Evolutionary conservation across 208 protist genomes (phyloP).

Genomic region (Acanthamoeba sp.): DNA sequence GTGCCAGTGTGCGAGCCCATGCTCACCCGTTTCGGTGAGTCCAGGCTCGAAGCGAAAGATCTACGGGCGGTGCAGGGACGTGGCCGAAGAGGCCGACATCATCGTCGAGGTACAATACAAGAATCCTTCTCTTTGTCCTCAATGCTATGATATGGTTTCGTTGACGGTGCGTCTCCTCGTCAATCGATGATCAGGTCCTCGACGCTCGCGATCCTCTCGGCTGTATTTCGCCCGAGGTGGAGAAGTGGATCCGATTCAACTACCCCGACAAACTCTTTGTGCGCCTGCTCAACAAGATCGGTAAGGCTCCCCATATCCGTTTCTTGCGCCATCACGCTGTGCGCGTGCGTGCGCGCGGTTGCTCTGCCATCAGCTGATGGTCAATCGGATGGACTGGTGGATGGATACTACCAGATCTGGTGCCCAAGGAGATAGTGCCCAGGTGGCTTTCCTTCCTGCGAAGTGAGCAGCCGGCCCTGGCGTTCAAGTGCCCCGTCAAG

Average conservation of each 20-base stretch:
- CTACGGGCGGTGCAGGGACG: slow-evolving; percentile 23
- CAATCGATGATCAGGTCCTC: slow-evolving; percentile 26
- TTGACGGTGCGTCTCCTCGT: too few relatives aligned
- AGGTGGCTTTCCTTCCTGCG: slow-evolving; percentile 29
- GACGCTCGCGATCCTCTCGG: slow-evolving; percentile 46
- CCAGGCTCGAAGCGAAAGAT: slow-evolving; percentile 43
- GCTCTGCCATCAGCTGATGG: too few relatives aligned
- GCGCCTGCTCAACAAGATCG: slow-evolving; percentile 54
- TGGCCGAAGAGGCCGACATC: slow-evolving; percentile 40
- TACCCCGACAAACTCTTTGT: slow-evolving; percentile 50
- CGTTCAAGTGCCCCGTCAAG: slow-evolving; percentile 57
- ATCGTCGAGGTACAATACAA: slow-evolving; percentile 46
- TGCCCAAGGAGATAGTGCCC: slow-evolving; percentile 32
- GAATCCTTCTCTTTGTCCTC: not conserved
- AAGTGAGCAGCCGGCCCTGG: slow-evolving; percentile 18
- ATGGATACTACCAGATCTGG: not conserved
- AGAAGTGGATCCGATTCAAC: slow-evolving; percentile 44
- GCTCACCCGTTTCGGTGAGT: not conserved
- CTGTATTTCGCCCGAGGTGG: slow-evolving; percentile 47
- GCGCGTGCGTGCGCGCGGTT: too few relatives aligned
- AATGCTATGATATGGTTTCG: not conserved
- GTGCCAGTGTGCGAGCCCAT: not conserved
- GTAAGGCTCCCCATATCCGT: not conserved
- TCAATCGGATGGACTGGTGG: not conserved
- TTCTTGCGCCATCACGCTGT: not conserved